Conservation (phyloP, 2,329 filamentous ascomycete genomes). For the Fusarium nanum region DNA sequence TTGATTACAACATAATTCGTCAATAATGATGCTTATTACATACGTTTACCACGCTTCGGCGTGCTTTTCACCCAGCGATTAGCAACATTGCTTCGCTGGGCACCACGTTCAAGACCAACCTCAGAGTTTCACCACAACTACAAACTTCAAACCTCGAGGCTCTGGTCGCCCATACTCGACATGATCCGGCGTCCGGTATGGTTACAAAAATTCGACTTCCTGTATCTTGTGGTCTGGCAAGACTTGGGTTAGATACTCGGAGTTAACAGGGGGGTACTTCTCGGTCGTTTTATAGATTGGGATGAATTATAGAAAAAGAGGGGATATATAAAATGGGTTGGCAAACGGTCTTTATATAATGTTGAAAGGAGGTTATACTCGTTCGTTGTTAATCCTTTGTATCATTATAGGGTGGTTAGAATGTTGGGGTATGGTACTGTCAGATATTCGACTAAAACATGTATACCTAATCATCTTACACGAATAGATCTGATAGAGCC, state of each 20-base stretch:
- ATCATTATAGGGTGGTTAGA: conserved; percentile 10
- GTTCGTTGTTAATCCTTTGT: neutral
- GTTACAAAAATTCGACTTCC: neutral
- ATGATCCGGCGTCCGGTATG: conserved; percentile 27
- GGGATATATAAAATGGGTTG: neutral
- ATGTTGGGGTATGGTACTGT: neutral
- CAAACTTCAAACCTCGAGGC: conserved; percentile 1
- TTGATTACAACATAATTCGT: conserved; percentile 1
- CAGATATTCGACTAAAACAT: neutral
- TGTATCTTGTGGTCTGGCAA: conserved; percentile 7
- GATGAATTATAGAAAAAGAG: conserved; percentile 6
- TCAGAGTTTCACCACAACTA: neutral
- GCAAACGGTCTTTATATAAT: neutral
- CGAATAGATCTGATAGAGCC: neutral
- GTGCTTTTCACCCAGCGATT: conserved; percentile 20
- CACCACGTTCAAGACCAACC: conserved; percentile 35
- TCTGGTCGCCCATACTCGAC: conserved; percentile 34
- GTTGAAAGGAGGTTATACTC: neutral
- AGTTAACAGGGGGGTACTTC: neutral
- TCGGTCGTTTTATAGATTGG: conserved; percentile 26
- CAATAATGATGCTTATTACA: neutral
- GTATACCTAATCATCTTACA: neutral
- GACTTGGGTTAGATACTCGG: conserved; percentile 14
- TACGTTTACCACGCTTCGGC: conserved; percentile 34
- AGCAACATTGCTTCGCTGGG: conserved; percentile 26